Evolutionary conservation across 495 filamentous ascomycete genomes (phyloP).

Genomic region (Beverwykella pulmonaria): DNA sequence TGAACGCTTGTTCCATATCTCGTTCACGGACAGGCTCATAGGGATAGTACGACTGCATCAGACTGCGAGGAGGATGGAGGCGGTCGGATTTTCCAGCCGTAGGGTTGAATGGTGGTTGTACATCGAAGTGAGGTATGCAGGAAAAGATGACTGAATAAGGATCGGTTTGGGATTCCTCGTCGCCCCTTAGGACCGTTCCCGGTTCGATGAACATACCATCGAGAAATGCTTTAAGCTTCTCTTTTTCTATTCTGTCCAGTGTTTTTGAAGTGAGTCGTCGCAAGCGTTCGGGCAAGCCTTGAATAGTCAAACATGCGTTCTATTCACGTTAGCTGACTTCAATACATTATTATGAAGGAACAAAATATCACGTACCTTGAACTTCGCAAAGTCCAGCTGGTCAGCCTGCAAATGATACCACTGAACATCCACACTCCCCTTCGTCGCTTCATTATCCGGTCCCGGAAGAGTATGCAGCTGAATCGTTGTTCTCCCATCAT

Average conservation of each 20-base stretch:
- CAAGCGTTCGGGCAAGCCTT: not conserved
- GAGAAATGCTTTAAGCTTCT: slow-evolving; percentile 18
- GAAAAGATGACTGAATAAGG: slow-evolving; percentile 31
- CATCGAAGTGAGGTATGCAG: slow-evolving; percentile 27
- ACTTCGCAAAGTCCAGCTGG: slow-evolving; percentile 26
- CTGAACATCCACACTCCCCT: not conserved
- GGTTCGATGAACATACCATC: slow-evolving; percentile 35
- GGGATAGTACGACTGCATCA: slow-evolving; percentile 36
- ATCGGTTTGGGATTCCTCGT: slow-evolving; percentile 10
- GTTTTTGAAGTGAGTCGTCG: slow-evolving; percentile 9
- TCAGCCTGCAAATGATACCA: slow-evolving; percentile 24
- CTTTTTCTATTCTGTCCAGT: slow-evolving; percentile 28
- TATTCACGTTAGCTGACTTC: not conserved
- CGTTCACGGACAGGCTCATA: slow-evolving; percentile 26
- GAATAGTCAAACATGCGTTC: slow-evolving; percentile 17
- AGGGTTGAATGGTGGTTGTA: slow-evolving; percentile 10
- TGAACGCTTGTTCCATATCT: slow-evolving; percentile 33
- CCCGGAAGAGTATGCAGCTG: slow-evolving; percentile 20
- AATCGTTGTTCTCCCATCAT: slow-evolving; percentile 14
- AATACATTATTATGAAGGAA: not conserved
- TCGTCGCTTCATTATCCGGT: slow-evolving; percentile 1
- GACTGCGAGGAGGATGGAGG: slow-evolving; percentile 19
- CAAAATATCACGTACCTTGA: slow-evolving; percentile 3
- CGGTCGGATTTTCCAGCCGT: slow-evolving; percentile 1
- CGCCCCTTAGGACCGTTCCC: slow-evolving; percentile 29